Conservation (phyloP, 768 basidiomycete genomes). For the Mycena floridula region DNA sequence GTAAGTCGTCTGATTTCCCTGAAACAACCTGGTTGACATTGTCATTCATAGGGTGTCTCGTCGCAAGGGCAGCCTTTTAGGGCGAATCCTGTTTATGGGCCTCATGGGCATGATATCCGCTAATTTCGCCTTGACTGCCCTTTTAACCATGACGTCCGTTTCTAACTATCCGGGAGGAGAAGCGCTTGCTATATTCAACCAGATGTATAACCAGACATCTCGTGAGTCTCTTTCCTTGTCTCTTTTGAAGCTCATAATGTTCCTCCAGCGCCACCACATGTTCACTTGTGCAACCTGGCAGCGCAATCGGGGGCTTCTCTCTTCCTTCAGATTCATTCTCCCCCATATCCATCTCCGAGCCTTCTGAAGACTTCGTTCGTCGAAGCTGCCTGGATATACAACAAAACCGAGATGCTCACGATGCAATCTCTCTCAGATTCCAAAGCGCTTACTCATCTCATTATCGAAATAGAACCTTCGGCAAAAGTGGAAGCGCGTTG, state of each 20-base stretch:
- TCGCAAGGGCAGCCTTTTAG: slow-evolving; percentile 42
- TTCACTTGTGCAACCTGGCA: slow-evolving; percentile 81
- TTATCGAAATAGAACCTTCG: slow-evolving; percentile 22
- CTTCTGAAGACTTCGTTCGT: slow-evolving; percentile 8
- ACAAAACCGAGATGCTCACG: slow-evolving; percentile 72
- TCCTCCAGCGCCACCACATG: slow-evolving; percentile 35
- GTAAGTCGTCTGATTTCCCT: slow-evolving; percentile 37
- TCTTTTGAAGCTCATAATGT: background rate
- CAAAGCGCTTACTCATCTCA: slow-evolving; percentile 51
- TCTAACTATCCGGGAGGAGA: slow-evolving; percentile 88
- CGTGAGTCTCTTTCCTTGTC: slow-evolving; percentile 15
- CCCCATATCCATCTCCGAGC: slow-evolving; percentile 36
- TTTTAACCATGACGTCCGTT: slow-evolving; percentile 54
- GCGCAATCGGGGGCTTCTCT: slow-evolving; percentile 89
- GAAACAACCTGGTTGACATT: background rate
- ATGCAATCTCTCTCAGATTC: slow-evolving; percentile 30
- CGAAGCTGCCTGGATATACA: slow-evolving; percentile 49
- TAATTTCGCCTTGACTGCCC: slow-evolving; percentile 48
- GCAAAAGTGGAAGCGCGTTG: slow-evolving; percentile 26
- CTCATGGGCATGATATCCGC: slow-evolving; percentile 40
- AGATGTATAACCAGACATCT: slow-evolving; percentile 26
- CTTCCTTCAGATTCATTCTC: slow-evolving; percentile 67
- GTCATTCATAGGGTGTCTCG: slow-evolving; percentile 32
- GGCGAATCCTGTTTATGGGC: slow-evolving; percentile 37
- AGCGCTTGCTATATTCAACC: slow-evolving; percentile 61